Evolutionary conservation across 1,284 basidiomycete species (phyloP), one percentile per base, ranked within the genome.

Genomic region (Malassezia brasiliensis): DNA sequence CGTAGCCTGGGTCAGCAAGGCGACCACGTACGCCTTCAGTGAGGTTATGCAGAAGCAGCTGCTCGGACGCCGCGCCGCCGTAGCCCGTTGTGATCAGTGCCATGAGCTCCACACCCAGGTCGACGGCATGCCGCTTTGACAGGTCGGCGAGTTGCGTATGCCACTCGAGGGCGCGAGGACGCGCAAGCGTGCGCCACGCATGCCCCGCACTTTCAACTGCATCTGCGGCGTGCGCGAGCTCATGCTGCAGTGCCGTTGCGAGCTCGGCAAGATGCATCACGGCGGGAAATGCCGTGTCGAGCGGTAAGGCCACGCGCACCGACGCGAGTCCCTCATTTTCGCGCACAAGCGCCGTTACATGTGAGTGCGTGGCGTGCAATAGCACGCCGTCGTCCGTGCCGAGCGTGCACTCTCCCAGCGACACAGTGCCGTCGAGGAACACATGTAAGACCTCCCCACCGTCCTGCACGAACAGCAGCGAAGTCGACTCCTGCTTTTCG

Each of bases 101-200:
- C 57, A 69, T 56, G 17, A 67, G 58, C 34, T 67, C 65, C 46
- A 62, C 56, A 32, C 53, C 59, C 51, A 60, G 59, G 39, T 69
- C 67, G 11, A 56, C 56, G 10, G 59, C 67, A 14, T 65, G 60
- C 39, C 60, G 64, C 31, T 46, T 44, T 32, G 51, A 50, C 40
- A 62, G 47, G 10, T 66, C 64, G 22, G 60, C 44, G 36, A 64
- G 50, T 31, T 60, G 52, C 20, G 56, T 58, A 36, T 42, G 48
- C 67, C 67, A 69, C 38, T 69, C 67, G 36, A 12, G 15, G 12
- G 50, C 50, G 12, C 50, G 50, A 8, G 55, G 55, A 0, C 55
- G 50, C 9, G 47, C 50, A 14, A 52, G 30, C 14, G 20, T 22
- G 12, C 14, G n/a, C 50, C 50, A 57, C 14, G 50, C 50, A 12